A percentile compares a stretch with the other conserved stretches of the same genome.
These are phyloP conservation scores for Linum trigynum DNA, from an alignment of 345 rosid genomes.

Conservation along the genomic window DNA sequence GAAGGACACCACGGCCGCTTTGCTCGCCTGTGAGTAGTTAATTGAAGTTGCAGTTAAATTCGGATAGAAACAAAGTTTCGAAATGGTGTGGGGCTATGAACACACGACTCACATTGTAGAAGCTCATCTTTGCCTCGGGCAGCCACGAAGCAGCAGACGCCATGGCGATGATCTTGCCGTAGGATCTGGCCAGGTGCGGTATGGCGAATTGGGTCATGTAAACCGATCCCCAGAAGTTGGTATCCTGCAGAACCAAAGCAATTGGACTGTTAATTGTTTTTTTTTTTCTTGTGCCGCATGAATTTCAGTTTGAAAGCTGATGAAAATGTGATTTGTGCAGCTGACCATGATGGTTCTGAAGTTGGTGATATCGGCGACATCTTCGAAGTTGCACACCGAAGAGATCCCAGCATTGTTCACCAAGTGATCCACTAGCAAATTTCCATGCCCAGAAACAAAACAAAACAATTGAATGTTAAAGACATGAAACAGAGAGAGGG, in stretches of 20 bases:
- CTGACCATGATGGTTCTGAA: conserved; percentile 11
- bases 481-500: neutral
- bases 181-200: neutral
- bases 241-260: neutral
- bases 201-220: neutral
- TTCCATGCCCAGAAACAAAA: neutral
- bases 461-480: neutral
- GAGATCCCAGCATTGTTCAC: conserved; percentile 17
- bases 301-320: neutral
- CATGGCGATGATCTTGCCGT: neutral
- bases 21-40: conserved; percentile 25
- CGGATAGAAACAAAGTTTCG: neutral
- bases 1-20: conserved; percentile 26
- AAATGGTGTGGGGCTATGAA: neutral
- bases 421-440: conserved; percentile 18
- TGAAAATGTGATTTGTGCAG: neutral
- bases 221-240: neutral
- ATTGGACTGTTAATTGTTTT: no score
- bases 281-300: no score
- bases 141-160: neutral
- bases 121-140: neutral
- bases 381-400: neutral
- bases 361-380: neutral
- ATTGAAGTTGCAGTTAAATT: neutral
- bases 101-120: neutral